Conservation (phyloP, 2,329 filamentous ascomycete species). For the Colletotrichum costaricense region DNA sequence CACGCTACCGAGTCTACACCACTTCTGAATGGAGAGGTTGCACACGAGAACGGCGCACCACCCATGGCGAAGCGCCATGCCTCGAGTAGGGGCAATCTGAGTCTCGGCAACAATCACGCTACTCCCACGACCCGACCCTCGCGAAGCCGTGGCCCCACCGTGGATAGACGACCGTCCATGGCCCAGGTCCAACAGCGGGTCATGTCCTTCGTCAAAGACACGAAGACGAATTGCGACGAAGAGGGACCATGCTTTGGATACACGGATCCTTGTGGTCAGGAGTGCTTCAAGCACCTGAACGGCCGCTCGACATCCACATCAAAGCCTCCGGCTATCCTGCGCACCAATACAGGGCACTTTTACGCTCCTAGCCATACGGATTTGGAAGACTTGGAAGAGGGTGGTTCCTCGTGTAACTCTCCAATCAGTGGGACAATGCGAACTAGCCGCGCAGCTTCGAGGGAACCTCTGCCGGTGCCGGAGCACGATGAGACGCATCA, state of each 20-base stretch:
- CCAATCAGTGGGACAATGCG: constrained; percentile 47
- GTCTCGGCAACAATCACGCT: constrained; percentile 26
- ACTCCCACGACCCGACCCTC: constrained; percentile 23
- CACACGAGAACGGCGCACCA: constrained; percentile 41
- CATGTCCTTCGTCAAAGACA: constrained; percentile 74
- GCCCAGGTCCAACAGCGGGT: constrained; percentile 65
- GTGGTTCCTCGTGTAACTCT: constrained; percentile 43
- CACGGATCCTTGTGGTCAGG: constrained; percentile 73
- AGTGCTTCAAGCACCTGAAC: constrained; percentile 70
- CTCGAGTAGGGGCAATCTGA: constrained; percentile 43
- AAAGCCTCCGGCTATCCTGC: constrained; percentile 51
- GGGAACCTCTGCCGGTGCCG: constrained; percentile 46
- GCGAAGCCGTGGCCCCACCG: constrained; percentile 42
- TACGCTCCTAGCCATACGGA: constrained; percentile 41
- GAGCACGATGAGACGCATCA: constrained; percentile 39
- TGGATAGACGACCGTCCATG: constrained; percentile 65
- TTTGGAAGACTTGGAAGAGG: constrained; percentile 45
- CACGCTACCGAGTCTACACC: constrained; percentile 60
- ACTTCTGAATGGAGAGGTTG: constrained; percentile 49
- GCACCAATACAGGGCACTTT: constrained; percentile 54
- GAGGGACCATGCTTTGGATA: constrained; percentile 72
- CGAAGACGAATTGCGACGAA: constrained; percentile 71
- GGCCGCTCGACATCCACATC: constrained; percentile 49
- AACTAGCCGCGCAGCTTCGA: constrained; percentile 52
- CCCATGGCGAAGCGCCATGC: constrained; percentile 42